Conservation (phyloP, 225 moss, liverwort and hornwort genomes). For the Thuidium tamariscinum region DNA sequence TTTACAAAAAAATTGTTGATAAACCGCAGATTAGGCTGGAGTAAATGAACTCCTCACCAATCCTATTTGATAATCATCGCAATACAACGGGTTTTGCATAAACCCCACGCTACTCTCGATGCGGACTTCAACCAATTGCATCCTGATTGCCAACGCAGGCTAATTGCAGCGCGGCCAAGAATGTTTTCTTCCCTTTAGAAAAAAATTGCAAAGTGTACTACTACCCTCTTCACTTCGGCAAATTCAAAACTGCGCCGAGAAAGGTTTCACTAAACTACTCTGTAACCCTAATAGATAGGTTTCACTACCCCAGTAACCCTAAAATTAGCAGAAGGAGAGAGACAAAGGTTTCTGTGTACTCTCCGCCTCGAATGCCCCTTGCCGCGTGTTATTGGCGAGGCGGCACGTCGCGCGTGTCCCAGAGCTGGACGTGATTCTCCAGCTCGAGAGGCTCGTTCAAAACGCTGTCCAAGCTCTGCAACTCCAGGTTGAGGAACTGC, state of each 20-base stretch:
- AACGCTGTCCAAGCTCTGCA: slow-evolving; percentile 33
- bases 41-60: neutral
- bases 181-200: neutral
- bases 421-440: slow-evolving; percentile 19
- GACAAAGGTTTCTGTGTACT: neutral
- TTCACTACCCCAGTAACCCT: neutral
- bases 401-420: slow-evolving; percentile 14
- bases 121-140: neutral
- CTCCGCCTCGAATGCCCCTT: neutral
- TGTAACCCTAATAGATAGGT: neutral
- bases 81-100: neutral
- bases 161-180: neutral
- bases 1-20: neutral
- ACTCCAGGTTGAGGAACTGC: slow-evolving; percentile 34
- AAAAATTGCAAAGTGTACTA: neutral
- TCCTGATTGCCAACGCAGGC: neutral
- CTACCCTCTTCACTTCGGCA: neutral
- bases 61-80: neutral
- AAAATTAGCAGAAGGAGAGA: neutral
- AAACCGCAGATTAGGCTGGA: neutral
- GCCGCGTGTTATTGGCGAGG: slow-evolving; percentile 1
- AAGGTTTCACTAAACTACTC: neutral
- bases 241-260: slow-evolving; percentile 4
- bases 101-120: neutral
- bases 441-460: slow-evolving; percentile 31